A percentile compares a stretch with the other conserved stretches of the same genome.
These are phyloP conservation scores for Parmales sp. DNA, from an alignment of 108 stramenopile species.

Conservation along the genomic window DNA sequence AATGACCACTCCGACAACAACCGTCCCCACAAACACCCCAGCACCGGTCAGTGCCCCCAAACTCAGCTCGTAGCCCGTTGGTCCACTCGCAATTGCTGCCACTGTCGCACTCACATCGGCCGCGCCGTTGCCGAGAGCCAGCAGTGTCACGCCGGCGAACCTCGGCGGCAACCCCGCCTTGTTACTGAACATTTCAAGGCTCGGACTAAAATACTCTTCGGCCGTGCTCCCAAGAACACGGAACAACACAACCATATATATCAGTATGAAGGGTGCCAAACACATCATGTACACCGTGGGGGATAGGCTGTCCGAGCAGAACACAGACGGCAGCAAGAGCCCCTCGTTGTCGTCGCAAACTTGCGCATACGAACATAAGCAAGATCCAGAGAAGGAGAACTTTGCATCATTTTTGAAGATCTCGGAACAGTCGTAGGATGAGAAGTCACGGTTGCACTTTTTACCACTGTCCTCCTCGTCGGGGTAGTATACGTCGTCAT, in stretches of 20 bases:
- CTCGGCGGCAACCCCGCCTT: slow-evolving; percentile 78
- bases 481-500: too few species aligned
- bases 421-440: too few species aligned
- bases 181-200: slow-evolving; percentile 73
- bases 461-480: too few species aligned
- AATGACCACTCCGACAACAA: slow-evolving; percentile 66
- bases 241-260: slow-evolving; percentile 72
- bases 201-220: slow-evolving; percentile 87
- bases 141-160: slow-evolving; percentile 87
- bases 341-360: too few species aligned
- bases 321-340: too few species aligned
- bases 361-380: too few species aligned
- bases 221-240: slow-evolving; percentile 82
- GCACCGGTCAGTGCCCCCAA: slow-evolving; percentile 89
- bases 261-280: too few species aligned
- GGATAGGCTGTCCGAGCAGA: too few species aligned
- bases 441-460: too few species aligned
- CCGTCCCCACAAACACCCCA: slow-evolving; percentile 74
- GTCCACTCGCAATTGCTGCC: slow-evolving; percentile 57
- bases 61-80: slow-evolving; percentile 65
- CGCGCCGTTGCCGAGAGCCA: slow-evolving; percentile 95
- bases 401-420: too few species aligned
- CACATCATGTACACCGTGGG: too few species aligned
- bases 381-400: too few species aligned
- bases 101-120: slow-evolving; percentile 87